phyloP scores from a whole-genome alignment of 2,329 filamentous ascomycete genomes.

The Colletotrichum sp. region DNA sequence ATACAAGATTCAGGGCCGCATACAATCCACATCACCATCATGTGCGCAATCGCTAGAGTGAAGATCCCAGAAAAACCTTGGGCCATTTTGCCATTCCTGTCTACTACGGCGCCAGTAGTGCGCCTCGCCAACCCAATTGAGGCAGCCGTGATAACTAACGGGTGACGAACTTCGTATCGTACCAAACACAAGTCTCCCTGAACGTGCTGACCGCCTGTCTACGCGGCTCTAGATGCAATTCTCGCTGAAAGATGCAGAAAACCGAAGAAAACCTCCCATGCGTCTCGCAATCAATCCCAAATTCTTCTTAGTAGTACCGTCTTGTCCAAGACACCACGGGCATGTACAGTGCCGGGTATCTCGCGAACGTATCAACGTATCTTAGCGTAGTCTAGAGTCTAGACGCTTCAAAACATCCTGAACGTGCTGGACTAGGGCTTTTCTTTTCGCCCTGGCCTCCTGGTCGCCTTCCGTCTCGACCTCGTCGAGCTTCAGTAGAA shows the following conservation, averaged over 20 bases:
- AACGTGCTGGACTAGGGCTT: slow-evolving; percentile 74
- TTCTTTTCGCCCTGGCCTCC: slow-evolving; percentile 68
- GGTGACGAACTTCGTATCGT: neutral
- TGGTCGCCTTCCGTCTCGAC: slow-evolving; percentile 75
- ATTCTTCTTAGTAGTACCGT: neutral
- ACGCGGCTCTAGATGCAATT: slow-evolving; percentile 18
- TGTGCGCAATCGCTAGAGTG: slow-evolving; percentile 3
- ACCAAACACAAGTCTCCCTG: neutral
- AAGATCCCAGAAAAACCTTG: slow-evolving; percentile 1
- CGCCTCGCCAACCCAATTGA: neutral
- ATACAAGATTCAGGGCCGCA: neutral
- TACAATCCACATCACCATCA: neutral
- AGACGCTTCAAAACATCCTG: slow-evolving; percentile 70
- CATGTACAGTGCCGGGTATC: neutral
- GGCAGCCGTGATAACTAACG: neutral
- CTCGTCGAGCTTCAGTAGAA: slow-evolving; percentile 77
- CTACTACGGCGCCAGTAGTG: neutral
- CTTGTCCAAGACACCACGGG: neutral
- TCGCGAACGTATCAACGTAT: neutral
- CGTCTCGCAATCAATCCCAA: neutral
- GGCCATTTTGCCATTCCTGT: neutral
- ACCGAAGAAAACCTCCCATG: neutral
- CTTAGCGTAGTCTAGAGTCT: slow-evolving; percentile 48
- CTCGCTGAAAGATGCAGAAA: slow-evolving; percentile 18
- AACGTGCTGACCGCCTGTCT: neutral